A percentile compares a stretch with the other conserved stretches of the same genome.
Conservation (phyloP, 352 stramenopile genomes). For the Phytopythium chamaehyphon region DNA sequence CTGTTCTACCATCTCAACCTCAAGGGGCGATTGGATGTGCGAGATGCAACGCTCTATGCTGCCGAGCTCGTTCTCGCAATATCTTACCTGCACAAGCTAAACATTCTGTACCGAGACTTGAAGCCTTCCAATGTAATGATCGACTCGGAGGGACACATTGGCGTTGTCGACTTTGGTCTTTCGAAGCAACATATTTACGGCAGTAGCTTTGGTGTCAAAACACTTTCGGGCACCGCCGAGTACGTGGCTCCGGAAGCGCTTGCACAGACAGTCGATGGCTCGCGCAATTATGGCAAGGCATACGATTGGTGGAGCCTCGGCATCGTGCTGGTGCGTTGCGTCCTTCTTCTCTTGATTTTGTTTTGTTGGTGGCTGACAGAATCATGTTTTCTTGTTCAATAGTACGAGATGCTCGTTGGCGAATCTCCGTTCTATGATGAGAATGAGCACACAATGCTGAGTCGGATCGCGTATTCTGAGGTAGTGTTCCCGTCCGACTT, state of each 20-base stretch:
- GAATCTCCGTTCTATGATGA: slow-evolving; percentile 88
- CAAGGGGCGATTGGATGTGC: slow-evolving; percentile 56
- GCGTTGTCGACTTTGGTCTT: slow-evolving; percentile 85
- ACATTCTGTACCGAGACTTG: slow-evolving; percentile 86
- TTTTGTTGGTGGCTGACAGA: slow-evolving; percentile 6
- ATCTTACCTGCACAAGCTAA: slow-evolving; percentile 86
- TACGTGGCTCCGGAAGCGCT: slow-evolving; percentile 86
- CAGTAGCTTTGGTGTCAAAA: slow-evolving; percentile 83
- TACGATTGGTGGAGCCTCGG: slow-evolving; percentile 90
- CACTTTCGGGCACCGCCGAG: slow-evolving; percentile 79
- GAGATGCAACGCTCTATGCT: slow-evolving; percentile 69
- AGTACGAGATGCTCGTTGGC: slow-evolving; percentile 88
- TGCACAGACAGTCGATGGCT: slow-evolving; percentile 72
- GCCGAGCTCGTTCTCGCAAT: slow-evolving; percentile 87
- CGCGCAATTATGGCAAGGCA: slow-evolving; percentile 82
- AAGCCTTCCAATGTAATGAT: slow-evolving; percentile 91
- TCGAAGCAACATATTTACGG: slow-evolving; percentile 89
- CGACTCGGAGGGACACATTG: slow-evolving; percentile 84
- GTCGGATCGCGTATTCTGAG: slow-evolving; percentile 74
- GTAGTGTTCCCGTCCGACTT: slow-evolving; percentile 77
- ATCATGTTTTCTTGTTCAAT: neutral
- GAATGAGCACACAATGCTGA: slow-evolving; percentile 88
- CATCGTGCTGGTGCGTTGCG: slow-evolving; percentile 69
- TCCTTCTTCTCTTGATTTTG: neutral
- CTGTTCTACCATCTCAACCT: slow-evolving; percentile 89